Conservation (phyloP, 192 early-diverging fungal genomes). For the Dimargaris xerosporica region DNA sequence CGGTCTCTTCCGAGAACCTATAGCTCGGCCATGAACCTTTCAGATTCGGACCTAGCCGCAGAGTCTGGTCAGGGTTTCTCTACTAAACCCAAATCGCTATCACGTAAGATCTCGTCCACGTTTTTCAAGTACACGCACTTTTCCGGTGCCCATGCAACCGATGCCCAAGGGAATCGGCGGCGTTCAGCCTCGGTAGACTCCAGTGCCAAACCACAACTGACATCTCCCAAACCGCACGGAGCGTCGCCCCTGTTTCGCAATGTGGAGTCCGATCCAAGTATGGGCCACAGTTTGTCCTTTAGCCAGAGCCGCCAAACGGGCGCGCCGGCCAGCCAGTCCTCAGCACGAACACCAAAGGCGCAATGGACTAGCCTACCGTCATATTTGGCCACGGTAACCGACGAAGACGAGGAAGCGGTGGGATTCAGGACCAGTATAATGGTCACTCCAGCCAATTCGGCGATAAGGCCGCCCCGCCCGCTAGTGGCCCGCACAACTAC, state of each 20-base stretch:
- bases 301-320: background rate
- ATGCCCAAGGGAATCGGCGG: background rate
- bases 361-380: background rate
- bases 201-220: background rate
- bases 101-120: background rate
- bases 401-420: background rate
- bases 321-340: background rate
- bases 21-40: too few species aligned
- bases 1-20: too few species aligned
- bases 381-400: background rate
- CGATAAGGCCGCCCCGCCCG: background rate
- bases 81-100: background rate
- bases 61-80: too few species aligned
- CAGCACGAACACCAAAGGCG: background rate
- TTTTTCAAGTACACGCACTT: conserved; percentile 6
- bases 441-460: background rate
- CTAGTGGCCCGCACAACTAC: background rate
- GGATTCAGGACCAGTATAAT: background rate
- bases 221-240: too few species aligned
- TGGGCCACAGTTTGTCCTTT: background rate
- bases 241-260: too few species aligned
- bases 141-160: background rate
- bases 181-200: background rate
- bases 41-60: too few species aligned
- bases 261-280: background rate